Evolutionary conservation across 2,329 filamentous ascomycete species (phyloP).

Genomic region (Colletotrichum shisoi): DNA sequence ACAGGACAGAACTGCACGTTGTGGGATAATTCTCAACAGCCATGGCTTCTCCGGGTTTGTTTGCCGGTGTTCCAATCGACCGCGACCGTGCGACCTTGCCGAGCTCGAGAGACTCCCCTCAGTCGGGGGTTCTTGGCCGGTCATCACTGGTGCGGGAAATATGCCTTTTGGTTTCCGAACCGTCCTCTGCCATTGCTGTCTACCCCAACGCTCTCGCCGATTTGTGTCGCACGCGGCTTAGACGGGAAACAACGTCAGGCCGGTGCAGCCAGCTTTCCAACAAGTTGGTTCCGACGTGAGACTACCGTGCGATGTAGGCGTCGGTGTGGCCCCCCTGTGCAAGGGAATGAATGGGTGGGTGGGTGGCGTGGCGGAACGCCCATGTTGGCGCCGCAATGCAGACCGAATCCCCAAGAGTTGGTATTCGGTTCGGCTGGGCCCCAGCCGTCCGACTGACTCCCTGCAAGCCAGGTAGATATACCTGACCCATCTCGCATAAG

Average conservation of each 20-base stretch:
- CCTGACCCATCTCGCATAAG: background rate
- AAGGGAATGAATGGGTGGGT: no score
- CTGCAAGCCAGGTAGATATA: background rate
- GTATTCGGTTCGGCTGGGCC: background rate
- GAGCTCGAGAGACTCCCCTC: background rate
- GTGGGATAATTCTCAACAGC: background rate
- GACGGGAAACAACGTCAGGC: slow-evolving; percentile 4
- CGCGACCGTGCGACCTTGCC: background rate
- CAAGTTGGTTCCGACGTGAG: slow-evolving; percentile 2
- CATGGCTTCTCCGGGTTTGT: background rate
- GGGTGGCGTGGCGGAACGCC: background rate
- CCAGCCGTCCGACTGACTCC: background rate
- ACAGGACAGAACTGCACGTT: background rate
- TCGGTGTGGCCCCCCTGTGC: background rate
- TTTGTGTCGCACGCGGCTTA: slow-evolving; percentile 4
- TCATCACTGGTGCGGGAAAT: slow-evolving; percentile 1
- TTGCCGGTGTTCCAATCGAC: background rate
- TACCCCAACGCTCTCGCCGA: slow-evolving; percentile 1
- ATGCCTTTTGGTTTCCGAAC: slow-evolving; percentile 5
- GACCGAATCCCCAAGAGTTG: background rate
- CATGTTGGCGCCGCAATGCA: background rate
- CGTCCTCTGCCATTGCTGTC: background rate
- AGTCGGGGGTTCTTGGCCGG: background rate
- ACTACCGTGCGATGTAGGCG: background rate
- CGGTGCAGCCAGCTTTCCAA: slow-evolving; percentile 1